These are phyloP conservation scores for Geum urbanum DNA, from an alignment of 306 rosid genomes.

Conservation along the genomic window DNA sequence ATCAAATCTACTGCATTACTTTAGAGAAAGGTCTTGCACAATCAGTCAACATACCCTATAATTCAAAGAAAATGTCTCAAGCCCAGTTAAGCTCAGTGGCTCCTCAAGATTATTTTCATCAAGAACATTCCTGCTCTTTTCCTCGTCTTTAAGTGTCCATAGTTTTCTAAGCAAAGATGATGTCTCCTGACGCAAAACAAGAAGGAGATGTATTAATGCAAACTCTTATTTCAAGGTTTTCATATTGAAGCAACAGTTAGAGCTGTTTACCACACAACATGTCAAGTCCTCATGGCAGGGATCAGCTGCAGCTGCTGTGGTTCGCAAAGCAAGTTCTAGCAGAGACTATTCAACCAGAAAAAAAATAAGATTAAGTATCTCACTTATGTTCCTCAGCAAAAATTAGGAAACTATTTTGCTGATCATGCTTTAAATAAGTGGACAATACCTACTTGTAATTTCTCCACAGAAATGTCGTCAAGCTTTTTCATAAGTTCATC, in stretches of 20 bases:
- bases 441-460: slow-evolving; percentile 71
- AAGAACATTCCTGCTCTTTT: slow-evolving; percentile 38
- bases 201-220: slow-evolving; percentile 15
- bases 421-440: slow-evolving; percentile 18
- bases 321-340: slow-evolving; percentile 93
- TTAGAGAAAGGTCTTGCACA: neutral
- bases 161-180: slow-evolving; percentile 74
- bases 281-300: slow-evolving; percentile 91
- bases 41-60: slow-evolving; percentile 55
- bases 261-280: slow-evolving; percentile 79
- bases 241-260: slow-evolving; percentile 19
- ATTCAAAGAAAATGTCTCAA: slow-evolving; percentile 84
- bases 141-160: slow-evolving; percentile 54
- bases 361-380: neutral
- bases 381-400: neutral
- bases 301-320: slow-evolving; percentile 95
- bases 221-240: slow-evolving; percentile 2
- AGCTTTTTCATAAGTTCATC: slow-evolving; percentile 86
- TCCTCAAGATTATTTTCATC: slow-evolving; percentile 56
- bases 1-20: slow-evolving; percentile 1
- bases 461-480: slow-evolving; percentile 92
- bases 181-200: slow-evolving; percentile 61
- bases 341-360: slow-evolving; percentile 56
- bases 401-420: slow-evolving; percentile 5
- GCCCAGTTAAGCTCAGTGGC: slow-evolving; percentile 71